Conservation (phyloP, 2,329 filamentous ascomycete species). For the Aspergillus sp. region DNA sequence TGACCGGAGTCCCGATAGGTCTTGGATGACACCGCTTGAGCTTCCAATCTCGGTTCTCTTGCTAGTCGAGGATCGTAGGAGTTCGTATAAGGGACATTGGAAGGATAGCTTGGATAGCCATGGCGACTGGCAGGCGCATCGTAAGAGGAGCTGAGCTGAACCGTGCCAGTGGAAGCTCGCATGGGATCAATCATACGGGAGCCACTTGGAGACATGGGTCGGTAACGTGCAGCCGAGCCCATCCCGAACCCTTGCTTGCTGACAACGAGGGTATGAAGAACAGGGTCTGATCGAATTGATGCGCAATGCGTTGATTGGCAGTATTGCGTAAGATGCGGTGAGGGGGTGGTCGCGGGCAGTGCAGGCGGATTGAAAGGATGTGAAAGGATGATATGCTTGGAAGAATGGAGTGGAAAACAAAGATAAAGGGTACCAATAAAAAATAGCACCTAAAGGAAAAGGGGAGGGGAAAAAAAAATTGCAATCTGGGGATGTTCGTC, state of each 20-base stretch:
- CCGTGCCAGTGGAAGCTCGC: slow-evolving; percentile 43
- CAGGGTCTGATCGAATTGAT: slow-evolving; percentile 4
- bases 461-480: neutral
- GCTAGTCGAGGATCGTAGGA: slow-evolving; percentile 27
- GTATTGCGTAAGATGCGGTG: slow-evolving; percentile 3
- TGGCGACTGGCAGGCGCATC: slow-evolving; percentile 31
- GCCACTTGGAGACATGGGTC: slow-evolving; percentile 34
- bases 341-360: neutral
- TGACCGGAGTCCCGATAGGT: slow-evolving; percentile 32
- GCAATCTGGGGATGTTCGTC: slow-evolving; percentile 3
- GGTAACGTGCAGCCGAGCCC: slow-evolving; percentile 32
- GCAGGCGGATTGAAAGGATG: neutral
- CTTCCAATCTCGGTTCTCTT: slow-evolving; percentile 31
- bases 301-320: neutral
- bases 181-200: slow-evolving; percentile 36
- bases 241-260: slow-evolving; percentile 19
- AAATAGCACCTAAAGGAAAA: neutral
- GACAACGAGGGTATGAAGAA: slow-evolving; percentile 3
- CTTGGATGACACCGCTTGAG: slow-evolving; percentile 33
- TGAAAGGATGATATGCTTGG: neutral
- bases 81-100: slow-evolving; percentile 29
- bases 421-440: too few relatives aligned
- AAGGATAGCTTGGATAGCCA: slow-evolving; percentile 32
- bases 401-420: neutral
- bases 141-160: slow-evolving; percentile 34